Conservation (phyloP, 2,329 filamentous ascomycete species). For the Apiospora marii region DNA sequence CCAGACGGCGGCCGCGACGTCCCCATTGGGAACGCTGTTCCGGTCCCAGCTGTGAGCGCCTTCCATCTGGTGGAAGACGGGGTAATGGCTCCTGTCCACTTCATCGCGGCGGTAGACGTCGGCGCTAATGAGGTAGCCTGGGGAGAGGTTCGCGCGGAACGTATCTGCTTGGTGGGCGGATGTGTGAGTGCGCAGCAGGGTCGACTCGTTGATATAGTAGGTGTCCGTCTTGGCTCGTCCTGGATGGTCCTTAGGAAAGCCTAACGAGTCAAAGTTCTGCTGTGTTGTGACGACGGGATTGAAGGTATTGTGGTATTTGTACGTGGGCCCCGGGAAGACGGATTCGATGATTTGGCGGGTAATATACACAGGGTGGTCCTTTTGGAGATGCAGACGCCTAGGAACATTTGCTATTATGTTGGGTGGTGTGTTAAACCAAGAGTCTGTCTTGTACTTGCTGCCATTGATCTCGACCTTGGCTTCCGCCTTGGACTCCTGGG, state of each 20-base stretch:
- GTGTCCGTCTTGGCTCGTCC: slow-evolving; percentile 90
- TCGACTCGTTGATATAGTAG: slow-evolving; percentile 89
- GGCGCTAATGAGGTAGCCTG: slow-evolving; percentile 88
- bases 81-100: slow-evolving; percentile 94
- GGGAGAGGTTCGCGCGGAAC: slow-evolving; percentile 74
- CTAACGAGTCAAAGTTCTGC: slow-evolving; percentile 97
- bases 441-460: slow-evolving; percentile 71
- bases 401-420: slow-evolving; percentile 78
- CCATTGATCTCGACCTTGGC: slow-evolving; percentile 66
- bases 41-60: slow-evolving; percentile 91
- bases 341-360: slow-evolving; percentile 93
- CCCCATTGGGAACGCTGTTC: slow-evolving; percentile 60
- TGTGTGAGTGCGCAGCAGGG: slow-evolving; percentile 90
- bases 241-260: slow-evolving; percentile 87
- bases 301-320: slow-evolving; percentile 78
- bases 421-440: slow-evolving; percentile 84
- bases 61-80: slow-evolving; percentile 99
- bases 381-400: slow-evolving; percentile 86
- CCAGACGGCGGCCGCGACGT: slow-evolving; percentile 71
- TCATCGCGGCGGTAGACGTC: slow-evolving; percentile 97
- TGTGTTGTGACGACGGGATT: slow-evolving; percentile 83
- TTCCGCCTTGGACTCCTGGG: slow-evolving; percentile 21
- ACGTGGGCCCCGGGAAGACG: slow-evolving; percentile 77
- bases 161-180: slow-evolving; percentile 90
- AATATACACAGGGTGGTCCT: slow-evolving; percentile 88